A percentile compares a stretch with the other conserved stretches of the same genome.
phyloP scores from a whole-genome alignment of 495 filamentous ascomycete species.

The Aspergillus diversus region DNA sequence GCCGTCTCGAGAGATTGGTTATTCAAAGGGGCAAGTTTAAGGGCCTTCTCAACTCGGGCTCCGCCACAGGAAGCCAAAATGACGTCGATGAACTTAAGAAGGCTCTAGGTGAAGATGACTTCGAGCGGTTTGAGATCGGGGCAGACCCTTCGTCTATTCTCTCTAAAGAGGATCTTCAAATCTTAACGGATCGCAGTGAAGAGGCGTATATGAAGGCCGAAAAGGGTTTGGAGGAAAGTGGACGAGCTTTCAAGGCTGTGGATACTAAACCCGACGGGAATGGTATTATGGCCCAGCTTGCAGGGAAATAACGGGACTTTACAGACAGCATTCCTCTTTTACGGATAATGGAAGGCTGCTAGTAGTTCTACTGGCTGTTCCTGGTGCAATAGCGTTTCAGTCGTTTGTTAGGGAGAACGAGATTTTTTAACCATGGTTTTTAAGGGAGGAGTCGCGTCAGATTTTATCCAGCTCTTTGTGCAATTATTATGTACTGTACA shows the following conservation, averaged over 20 bases:
- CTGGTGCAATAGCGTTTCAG: too few relatives aligned
- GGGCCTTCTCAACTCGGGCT: slow-evolving; percentile 49
- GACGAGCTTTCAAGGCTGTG: slow-evolving; percentile 44
- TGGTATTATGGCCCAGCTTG: slow-evolving; percentile 37
- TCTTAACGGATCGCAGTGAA: slow-evolving; percentile 81
- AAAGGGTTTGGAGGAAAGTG: slow-evolving; percentile 60
- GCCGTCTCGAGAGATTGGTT: slow-evolving; percentile 91
- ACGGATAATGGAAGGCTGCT: too few relatives aligned
- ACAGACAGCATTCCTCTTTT: not conserved
- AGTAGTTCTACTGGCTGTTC: too few relatives aligned
- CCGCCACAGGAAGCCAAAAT: slow-evolving; percentile 27
- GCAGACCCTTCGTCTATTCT: slow-evolving; percentile 61
- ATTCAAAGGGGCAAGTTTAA: slow-evolving; percentile 87
- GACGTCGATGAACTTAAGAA: slow-evolving; percentile 52
- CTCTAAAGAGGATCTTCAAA: slow-evolving; percentile 73
- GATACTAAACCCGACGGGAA: slow-evolving; percentile 45
- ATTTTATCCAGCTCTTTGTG: slow-evolving; percentile 1
- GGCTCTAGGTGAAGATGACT: slow-evolving; percentile 54
- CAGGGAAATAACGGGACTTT: slow-evolving; percentile 20
- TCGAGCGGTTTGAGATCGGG: slow-evolving; percentile 62
- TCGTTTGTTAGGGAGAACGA: too few relatives aligned
- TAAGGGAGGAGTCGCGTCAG: not conserved
- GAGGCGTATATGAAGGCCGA: slow-evolving; percentile 84
- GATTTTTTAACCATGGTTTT: not conserved
- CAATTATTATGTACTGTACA: slow-evolving; percentile 27